Conservation (phyloP, 1,139 yeast species). For the Kodamaea arcana region DNA sequence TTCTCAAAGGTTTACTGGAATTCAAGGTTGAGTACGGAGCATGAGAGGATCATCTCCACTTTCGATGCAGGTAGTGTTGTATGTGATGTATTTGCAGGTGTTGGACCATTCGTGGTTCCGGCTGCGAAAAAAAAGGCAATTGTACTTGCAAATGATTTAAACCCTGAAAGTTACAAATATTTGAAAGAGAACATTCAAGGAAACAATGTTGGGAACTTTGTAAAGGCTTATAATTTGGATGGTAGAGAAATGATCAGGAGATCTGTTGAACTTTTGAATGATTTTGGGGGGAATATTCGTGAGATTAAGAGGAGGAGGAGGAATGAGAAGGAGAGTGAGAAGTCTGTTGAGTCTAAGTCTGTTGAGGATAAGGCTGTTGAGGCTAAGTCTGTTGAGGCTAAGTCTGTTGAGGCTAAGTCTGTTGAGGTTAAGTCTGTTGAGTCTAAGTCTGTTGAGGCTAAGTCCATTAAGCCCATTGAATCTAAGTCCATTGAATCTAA, state of each 20-base stretch:
- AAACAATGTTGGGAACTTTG: conserved; percentile 63
- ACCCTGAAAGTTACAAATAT: conserved; percentile 78
- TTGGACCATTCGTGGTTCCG: conserved; percentile 97
- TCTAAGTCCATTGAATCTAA: no score
- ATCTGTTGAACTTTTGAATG: conserved; percentile 50
- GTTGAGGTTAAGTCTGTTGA: conserved; percentile 23
- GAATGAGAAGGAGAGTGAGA: conserved; percentile 15
- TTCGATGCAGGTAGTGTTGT: conserved; percentile 70
- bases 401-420: no score
- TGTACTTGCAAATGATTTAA: conserved; percentile 88
- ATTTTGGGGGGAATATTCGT: conserved; percentile 25
- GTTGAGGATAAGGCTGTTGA: conserved; percentile 18
- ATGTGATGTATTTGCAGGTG: conserved; percentile 97
- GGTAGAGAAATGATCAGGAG: conserved; percentile 75
- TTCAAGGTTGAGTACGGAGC: conserved; percentile 91
- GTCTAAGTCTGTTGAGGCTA: conserved; percentile 21
- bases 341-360: no score
- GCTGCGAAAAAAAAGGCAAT: conserved; percentile 82
- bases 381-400: conserved; percentile 10
- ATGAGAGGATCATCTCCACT: conserved; percentile 64
- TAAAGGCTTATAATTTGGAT: conserved; percentile 65
- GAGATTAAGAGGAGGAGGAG: conserved; percentile 31
- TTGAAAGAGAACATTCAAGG: conserved; percentile 58
- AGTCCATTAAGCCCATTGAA: conserved; percentile 21
- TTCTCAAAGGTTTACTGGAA: conserved; percentile 97